Evolutionary conservation across 2,329 filamentous ascomycete genomes (phyloP).

Genomic region (Neoarthrinium moseri): DNA sequence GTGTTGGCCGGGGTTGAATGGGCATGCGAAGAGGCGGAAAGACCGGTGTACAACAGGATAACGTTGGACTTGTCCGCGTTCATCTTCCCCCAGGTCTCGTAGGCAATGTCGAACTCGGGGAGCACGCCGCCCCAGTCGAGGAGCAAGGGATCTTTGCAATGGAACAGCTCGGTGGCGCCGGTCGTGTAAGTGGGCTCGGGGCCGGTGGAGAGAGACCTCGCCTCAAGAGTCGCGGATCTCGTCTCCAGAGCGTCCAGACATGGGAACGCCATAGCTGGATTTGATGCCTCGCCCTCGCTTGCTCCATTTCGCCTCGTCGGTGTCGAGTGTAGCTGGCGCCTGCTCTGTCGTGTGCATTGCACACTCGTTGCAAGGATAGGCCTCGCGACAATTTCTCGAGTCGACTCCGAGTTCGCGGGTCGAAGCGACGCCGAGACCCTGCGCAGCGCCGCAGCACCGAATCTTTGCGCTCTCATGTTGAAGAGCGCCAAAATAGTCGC

Average conservation of each 20-base stretch:
- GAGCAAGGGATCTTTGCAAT: slow-evolving; percentile 70
- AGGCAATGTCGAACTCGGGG: slow-evolving; percentile 84
- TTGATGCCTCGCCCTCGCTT: slow-evolving; percentile 53
- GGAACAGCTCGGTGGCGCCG: slow-evolving; percentile 77
- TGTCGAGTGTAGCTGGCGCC: slow-evolving; percentile 22
- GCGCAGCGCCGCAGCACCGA: slow-evolving; percentile 21
- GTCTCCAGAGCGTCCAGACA: slow-evolving; percentile 84
- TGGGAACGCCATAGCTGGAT: slow-evolving; percentile 85
- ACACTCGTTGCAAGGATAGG: neutral
- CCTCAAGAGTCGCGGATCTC: slow-evolving; percentile 71
- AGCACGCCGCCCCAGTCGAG: slow-evolving; percentile 96
- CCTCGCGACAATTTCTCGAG: neutral
- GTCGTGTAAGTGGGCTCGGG: slow-evolving; percentile 94
- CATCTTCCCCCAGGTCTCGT: slow-evolving; percentile 86
- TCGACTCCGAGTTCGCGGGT: neutral
- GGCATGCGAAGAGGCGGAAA: slow-evolving; percentile 96
- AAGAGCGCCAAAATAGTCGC: neutral
- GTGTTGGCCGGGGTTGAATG: slow-evolving; percentile 86
- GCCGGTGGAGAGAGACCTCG: slow-evolving; percentile 67
- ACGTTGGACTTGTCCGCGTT: slow-evolving; percentile 82
- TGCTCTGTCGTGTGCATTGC: slow-evolving; percentile 9
- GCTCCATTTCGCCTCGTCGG: slow-evolving; percentile 18
- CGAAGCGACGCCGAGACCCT: slow-evolving; percentile 19
- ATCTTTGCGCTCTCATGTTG: slow-evolving; percentile 22
- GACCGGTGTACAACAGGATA: slow-evolving; percentile 87